These are phyloP conservation scores for Dioscorea dumetorum DNA, from an alignment of 106 monocot species.

Conservation along the genomic window DNA sequence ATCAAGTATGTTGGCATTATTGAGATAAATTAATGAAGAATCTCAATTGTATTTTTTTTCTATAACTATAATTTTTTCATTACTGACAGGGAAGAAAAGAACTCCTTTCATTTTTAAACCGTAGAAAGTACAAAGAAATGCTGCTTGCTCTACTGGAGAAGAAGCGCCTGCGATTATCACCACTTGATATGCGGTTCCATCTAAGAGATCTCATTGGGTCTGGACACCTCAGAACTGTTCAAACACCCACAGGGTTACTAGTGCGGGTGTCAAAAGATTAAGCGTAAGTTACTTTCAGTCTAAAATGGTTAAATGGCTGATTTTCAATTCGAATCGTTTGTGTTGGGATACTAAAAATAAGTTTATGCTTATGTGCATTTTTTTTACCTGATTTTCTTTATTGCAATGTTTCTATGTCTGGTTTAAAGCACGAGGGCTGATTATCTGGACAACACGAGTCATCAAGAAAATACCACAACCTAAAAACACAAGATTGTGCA, in stretches of 20 bases:
- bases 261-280: conserved; percentile 60
- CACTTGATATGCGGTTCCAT: conserved; percentile 81
- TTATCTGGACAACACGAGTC: no score
- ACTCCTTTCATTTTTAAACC: conserved; percentile 55
- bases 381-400: neutral
- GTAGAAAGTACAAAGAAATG: conserved; percentile 80
- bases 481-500: no score
- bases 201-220: conserved; percentile 92
- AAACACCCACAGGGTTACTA: conserved; percentile 68
- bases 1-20: no score
- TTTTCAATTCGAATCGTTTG: neutral
- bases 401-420: no score
- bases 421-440: no score
- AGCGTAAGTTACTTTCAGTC: conserved; percentile 2
- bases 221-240: conserved; percentile 62
- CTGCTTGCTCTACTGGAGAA: conserved; percentile 65
- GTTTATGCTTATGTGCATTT: neutral
- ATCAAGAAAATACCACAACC: no score
- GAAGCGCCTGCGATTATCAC: conserved; percentile 57
- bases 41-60: neutral
- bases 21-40: no score
- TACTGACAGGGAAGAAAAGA: conserved; percentile 75
- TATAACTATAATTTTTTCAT: neutral
- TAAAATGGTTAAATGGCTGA: neutral
- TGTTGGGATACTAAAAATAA: neutral